Base-by-base conservation (phyloP, 768 basidiomycete species). In the Mycena rosella region DNA sequence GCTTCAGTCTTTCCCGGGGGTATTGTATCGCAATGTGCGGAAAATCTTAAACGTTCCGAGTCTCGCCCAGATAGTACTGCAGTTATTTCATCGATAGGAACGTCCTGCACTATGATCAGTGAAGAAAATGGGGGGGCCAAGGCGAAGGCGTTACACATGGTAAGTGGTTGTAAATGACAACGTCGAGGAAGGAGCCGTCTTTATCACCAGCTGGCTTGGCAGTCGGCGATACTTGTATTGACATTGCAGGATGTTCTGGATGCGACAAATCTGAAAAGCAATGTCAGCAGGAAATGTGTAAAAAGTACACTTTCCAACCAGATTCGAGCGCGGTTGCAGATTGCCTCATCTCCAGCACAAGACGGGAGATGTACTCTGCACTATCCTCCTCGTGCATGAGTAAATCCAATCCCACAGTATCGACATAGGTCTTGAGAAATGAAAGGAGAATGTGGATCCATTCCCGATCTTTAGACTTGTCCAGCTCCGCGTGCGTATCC, bases 361-460 rank as follows among this genome's bases (percentile, higher is more conserved):
- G 79, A 24, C 78, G 75, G 8, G 83, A 72, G 45, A 93, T 76
- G 77, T 92, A 89, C 34, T 79, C 79, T 14, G 81, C 63, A 60
- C 83, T 82, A 71, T 88, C 87, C 11, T 82, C 82, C 62, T 87
- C 82, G 57, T 85, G 81, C 69, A 88, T 79, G 48, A 93, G 77
- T 63, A 91, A 68, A 55, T 89, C 88, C 48, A 79, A 78, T 5
- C 83, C 86, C 42, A 78, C 73, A 70, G 87, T 86, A 32, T 88
- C 88, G 20, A 89, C 85, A 65, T 87, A 91, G 15, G 88, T 86
- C 73, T 88, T 89, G 47, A 98, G 82, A 76, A 93, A 96, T 6
- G 92, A 87, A 32, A 96, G 82, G 8, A 92, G 83, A 18, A 91
- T 85, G 67, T 92, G 88, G 24, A 94, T 86, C 95, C 95, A 96